Percentiles rank a stretch among this genome's conserved stretches.
Evolutionary conservation across 2,329 filamentous ascomycete genomes (phyloP).

Genomic region (Penicillium corylophilum): DNA sequence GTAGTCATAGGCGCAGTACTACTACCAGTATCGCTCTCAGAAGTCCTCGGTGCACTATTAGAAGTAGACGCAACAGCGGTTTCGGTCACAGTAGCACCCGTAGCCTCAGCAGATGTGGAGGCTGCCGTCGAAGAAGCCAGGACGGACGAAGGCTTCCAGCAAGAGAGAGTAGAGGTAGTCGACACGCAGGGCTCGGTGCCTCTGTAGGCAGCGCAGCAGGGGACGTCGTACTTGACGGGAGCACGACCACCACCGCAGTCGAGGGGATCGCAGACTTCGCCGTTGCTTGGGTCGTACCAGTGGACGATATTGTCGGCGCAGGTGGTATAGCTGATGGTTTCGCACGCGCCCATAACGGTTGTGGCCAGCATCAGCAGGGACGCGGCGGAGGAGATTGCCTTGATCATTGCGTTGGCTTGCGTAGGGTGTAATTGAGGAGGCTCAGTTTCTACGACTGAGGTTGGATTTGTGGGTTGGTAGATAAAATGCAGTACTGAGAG

Average conservation of each 20-base stretch:
- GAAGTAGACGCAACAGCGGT: neutral
- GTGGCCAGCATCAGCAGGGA: slow-evolving; percentile 10
- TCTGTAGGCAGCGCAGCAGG: slow-evolving; percentile 13
- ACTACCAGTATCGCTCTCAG: neutral
- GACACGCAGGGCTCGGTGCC: slow-evolving; percentile 10
- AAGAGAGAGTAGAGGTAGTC: slow-evolving; percentile 14
- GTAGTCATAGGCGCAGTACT: slow-evolving; percentile 6
- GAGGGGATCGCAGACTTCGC: slow-evolving; percentile 21
- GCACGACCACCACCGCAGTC: slow-evolving; percentile 22
- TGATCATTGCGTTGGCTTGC: neutral
- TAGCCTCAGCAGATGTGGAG: neutral
- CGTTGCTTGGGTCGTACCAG: slow-evolving; percentile 19
- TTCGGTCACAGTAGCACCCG: neutral
- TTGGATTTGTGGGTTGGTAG: neutral
- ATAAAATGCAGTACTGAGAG: too few species aligned
- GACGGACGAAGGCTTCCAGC: slow-evolving; percentile 11
- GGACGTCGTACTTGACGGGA: slow-evolving; percentile 10
- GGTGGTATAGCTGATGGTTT: slow-evolving; percentile 11
- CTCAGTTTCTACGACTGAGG: neutral
- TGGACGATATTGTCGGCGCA: slow-evolving; percentile 16
- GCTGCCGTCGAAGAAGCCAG: slow-evolving; percentile 1
- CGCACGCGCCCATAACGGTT: slow-evolving; percentile 7
- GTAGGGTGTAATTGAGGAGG: neutral
- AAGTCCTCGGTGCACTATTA: neutral
- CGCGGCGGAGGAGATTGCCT: neutral